phyloP scores from a whole-genome alignment of 139 green algal genomes.

The Astrephomene gubernaculifera region DNA sequence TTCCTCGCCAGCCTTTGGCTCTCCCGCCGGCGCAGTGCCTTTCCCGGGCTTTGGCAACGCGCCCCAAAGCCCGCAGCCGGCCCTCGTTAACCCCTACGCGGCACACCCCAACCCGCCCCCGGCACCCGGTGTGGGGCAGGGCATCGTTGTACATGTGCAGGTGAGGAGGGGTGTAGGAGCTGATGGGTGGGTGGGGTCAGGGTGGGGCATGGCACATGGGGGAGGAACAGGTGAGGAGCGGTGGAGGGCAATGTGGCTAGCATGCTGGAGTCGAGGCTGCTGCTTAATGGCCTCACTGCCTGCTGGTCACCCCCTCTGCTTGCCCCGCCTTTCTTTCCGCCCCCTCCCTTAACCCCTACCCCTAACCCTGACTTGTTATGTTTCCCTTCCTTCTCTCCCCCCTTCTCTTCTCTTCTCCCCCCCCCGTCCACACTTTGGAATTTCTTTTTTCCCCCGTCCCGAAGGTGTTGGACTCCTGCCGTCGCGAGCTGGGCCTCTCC shows the following conservation, averaged over 20 bases:
- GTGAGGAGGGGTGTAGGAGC: background rate
- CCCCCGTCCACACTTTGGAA: background rate
- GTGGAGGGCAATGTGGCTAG: background rate
- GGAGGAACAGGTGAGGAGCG: background rate
- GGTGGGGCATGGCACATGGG: background rate
- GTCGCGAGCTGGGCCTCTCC: background rate
- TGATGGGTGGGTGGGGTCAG: background rate
- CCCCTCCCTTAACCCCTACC: background rate
- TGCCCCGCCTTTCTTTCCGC: background rate
- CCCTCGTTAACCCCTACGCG: background rate
- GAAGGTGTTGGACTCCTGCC: background rate
- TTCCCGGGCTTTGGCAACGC: background rate
- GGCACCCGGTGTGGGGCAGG: background rate
- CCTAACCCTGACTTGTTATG: background rate
- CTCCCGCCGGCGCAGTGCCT: background rate
- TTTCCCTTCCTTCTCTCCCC: background rate
- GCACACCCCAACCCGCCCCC: background rate
- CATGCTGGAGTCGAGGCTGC: background rate
- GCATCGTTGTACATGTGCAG: slow-evolving; percentile 10
- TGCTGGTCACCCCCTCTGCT: background rate
- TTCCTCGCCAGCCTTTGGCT: background rate
- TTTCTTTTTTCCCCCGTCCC: background rate
- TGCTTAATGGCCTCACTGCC: background rate
- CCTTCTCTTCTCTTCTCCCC: background rate
- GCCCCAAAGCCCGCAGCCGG: background rate